Base-by-base conservation (phyloP, 2,329 filamentous ascomycete species). In the Alternaria infectoria region DNA sequence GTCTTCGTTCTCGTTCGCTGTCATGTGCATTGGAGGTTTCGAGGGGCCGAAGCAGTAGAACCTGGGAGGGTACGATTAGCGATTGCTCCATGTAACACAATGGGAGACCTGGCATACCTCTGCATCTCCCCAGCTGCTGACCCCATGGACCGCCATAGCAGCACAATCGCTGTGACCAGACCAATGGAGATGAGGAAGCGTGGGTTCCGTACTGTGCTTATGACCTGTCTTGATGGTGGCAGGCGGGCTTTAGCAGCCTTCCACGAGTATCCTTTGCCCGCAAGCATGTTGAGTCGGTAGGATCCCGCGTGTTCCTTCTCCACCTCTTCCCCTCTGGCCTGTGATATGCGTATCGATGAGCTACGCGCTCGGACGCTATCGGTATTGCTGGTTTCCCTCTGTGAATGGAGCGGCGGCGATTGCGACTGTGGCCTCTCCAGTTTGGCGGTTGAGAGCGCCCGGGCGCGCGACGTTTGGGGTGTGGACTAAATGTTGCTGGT, bases 1-100 rank as follows among this genome's bases (percentile, higher is more conserved):
- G 69, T 93, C 87, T 66, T 90, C 90, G 80, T 95, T 91, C 79
- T 99, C 96, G 79, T 97, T 97, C 59, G 91, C 84, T 45, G 91
- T 89, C 93, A 99, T 97, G 69, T 96, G 89, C 89, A 97, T 96
- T 57, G 96, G 96, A n/a, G 96, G 89, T 84, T 96, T 97, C 23
- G 91, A 89, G 13, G 96, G 95, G 12, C 96, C 96, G 87, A 93
- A 98, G 85, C 96, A 99, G 83, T 97, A 97, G 82, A 97, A 97
- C 82, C 95, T 98, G 76, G 67, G 62, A 15, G 6, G 17, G 43
- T 55, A 44, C 10, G n/a, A 66, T 81, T 60, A 79, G 75, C 66
- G 45, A 19, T 36, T 19, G 47, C n/a, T 26, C 11, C 8, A 25
- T 26, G 15, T n/a, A 19, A 26, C 32, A 15, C 5, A 43, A 6